phyloP scores from a whole-genome alignment of 2,329 filamentous ascomycete species.

The Xylogone sp. region DNA sequence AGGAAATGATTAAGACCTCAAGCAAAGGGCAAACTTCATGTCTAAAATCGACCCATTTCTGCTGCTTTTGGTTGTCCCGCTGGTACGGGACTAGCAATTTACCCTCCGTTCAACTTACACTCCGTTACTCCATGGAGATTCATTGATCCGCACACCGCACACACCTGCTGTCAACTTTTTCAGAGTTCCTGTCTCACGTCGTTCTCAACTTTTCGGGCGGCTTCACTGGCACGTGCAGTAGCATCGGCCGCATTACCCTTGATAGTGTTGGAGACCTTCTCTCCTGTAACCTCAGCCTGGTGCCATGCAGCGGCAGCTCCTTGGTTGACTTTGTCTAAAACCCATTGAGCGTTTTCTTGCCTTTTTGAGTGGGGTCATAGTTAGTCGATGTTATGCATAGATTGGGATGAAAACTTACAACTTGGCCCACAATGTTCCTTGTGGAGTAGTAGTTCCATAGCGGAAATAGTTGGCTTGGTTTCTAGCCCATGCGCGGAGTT shows the following conservation, averaged over 20 bases:
- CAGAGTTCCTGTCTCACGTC: slow-evolving; percentile 31
- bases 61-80: too few relatives aligned
- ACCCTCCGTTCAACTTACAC: too few relatives aligned
- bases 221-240: slow-evolving; percentile 30
- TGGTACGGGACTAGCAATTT: too few relatives aligned
- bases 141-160: background rate
- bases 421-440: slow-evolving; percentile 63
- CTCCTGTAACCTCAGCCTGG: slow-evolving; percentile 34
- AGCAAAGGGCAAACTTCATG: too few relatives aligned
- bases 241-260: slow-evolving; percentile 29
- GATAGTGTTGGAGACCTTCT: slow-evolving; percentile 40
- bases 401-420: slow-evolving; percentile 34
- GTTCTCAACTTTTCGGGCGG: slow-evolving; percentile 28
- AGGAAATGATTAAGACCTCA: too few relatives aligned
- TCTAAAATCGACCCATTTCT: too few relatives aligned
- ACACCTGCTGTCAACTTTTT: too few relatives aligned
- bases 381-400: slow-evolving; percentile 27
- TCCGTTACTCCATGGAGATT: too few relatives aligned
- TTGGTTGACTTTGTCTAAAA: slow-evolving; percentile 43
- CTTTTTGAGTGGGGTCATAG: slow-evolving; percentile 8
- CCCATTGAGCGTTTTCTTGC: slow-evolving; percentile 40
- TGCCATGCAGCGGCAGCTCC: slow-evolving; percentile 42
- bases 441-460: slow-evolving; percentile 67
- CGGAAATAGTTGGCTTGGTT: slow-evolving; percentile 73
- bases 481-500: slow-evolving; percentile 67